phyloP scores from a whole-genome alignment of 1,139 yeast species.

The Zhuliangozyma blackwelliae region DNA sequence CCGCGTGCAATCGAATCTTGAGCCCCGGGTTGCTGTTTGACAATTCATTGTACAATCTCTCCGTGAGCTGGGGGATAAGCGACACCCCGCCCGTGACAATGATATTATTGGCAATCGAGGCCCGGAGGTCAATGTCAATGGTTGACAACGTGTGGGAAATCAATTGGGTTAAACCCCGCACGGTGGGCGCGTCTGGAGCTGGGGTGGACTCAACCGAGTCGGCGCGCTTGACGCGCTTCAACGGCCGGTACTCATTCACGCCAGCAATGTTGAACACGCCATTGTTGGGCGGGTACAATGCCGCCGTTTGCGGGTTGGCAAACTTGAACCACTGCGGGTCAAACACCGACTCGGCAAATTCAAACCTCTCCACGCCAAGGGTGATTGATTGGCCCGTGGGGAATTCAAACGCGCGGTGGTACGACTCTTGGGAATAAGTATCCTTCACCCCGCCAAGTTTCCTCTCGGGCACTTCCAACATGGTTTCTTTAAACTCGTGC shows the following conservation, averaged over 20 bases:
- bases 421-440: conserved; percentile 26
- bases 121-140: conserved; percentile 84
- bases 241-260: conserved; percentile 64
- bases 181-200: conserved; percentile 22
- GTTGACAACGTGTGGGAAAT: conserved; percentile 65
- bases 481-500: conserved; percentile 65
- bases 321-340: conserved; percentile 49
- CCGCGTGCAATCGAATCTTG: conserved; percentile 82
- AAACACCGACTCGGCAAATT: conserved; percentile 72
- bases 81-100: conserved; percentile 90
- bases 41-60: conserved; percentile 72
- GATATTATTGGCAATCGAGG: conserved; percentile 87
- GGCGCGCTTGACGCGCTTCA: conserved; percentile 54
- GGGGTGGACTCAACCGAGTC: conserved; percentile 39
- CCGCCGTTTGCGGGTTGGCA: conserved; percentile 16
- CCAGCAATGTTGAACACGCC: conserved; percentile 36
- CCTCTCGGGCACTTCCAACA: conserved; percentile 52
- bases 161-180: conserved; percentile 63
- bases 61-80: conserved; percentile 82
- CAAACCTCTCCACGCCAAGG: conserved; percentile 54
- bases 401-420: conserved; percentile 65
- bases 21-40: conserved; percentile 80
- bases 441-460: conserved; percentile 19
- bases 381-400: conserved; percentile 58
- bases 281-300: conserved; percentile 30